Base-by-base conservation (phyloP, 2,329 filamentous ascomycete species). In the Monascus ruber region DNA sequence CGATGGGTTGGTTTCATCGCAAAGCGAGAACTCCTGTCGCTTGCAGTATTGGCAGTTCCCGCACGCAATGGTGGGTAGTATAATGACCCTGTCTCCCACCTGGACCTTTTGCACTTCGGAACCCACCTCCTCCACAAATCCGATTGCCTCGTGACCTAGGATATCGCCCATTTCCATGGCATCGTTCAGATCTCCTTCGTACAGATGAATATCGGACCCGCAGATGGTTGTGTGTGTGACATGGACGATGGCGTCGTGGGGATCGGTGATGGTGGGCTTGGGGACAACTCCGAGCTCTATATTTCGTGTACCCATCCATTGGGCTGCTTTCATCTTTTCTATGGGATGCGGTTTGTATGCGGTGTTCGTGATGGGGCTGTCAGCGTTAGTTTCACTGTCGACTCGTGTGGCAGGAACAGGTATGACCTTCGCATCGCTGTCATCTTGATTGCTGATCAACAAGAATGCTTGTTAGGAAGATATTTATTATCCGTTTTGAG, bases 141-240 rank as follows among this genome's bases (percentile, higher is more conserved):
- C 55, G 38, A 57, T 56, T 9, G 54, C 55, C 38, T 59, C 55
- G 38, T 56, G 51, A 33, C 51, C 51, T 35, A 59, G 34, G 33
- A 59, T 58, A 28, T 51, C 44, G 17, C 53, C 54, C 33, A 52
- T 49, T 35, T 49, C 24, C 53, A 59, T 56, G 8, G 39, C 43
- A 24, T 47, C 42, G 36, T 58, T 52, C 24, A 57, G 40, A 25
- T 56, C 52, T 27, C 56, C 56, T 10, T 45, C 48, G 37, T 58
- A 58, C 31, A 60, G 49, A 35, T 60, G 55, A 3, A 60, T 45
- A 36, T 61, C 56, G 1, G 56, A 55, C 26, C 58, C 54, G 37
- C 54, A 58, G 38, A 61, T 60, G 8, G 51, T 52, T 36, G 49
- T 53, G 40, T 60, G 56, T 0, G 58, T 60, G 33, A 61, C 47